phyloP scores from a whole-genome alignment of 73 alveolate genomes.

The Tetrahymena elliotti region DNA sequence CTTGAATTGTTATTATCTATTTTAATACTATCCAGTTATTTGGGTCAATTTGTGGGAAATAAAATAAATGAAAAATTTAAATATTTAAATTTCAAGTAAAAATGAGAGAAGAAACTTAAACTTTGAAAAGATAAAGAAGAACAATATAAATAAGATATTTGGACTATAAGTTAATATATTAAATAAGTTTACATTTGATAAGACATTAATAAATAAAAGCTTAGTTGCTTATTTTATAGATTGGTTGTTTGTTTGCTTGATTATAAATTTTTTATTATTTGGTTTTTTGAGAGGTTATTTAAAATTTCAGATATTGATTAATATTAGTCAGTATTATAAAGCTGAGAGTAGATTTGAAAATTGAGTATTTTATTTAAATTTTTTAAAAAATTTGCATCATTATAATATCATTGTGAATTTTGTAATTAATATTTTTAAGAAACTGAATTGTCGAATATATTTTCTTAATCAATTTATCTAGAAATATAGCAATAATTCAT shows the following conservation, averaged over 20 bases:
- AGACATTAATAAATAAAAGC: too few relatives aligned
- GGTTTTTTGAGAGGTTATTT: background rate
- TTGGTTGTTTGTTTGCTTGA: too few relatives aligned
- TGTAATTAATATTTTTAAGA: background rate
- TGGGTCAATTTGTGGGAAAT: background rate
- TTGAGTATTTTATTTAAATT: too few relatives aligned
- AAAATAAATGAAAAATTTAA: too few relatives aligned
- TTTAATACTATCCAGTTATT: too few relatives aligned
- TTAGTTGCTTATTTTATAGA: too few relatives aligned
- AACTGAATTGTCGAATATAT: background rate
- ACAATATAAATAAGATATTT: background rate
- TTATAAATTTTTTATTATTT: too few relatives aligned
- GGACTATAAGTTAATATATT: background rate
- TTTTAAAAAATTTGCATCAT: background rate
- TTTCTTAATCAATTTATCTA: too few relatives aligned
- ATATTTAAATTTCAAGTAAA: background rate
- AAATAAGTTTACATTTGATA: background rate
- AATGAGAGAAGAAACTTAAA: background rate
- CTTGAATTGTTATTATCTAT: background rate
- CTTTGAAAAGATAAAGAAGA: background rate
- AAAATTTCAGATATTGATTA: too few relatives aligned
- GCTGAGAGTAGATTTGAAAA: background rate
- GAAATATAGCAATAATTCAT: background rate
- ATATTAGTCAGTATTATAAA: too few relatives aligned
- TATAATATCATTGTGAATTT: background rate